Evolutionary conservation across 1,284 basidiomycete species (phyloP).

Genomic region (Tetrapyrgos nigripes): DNA sequence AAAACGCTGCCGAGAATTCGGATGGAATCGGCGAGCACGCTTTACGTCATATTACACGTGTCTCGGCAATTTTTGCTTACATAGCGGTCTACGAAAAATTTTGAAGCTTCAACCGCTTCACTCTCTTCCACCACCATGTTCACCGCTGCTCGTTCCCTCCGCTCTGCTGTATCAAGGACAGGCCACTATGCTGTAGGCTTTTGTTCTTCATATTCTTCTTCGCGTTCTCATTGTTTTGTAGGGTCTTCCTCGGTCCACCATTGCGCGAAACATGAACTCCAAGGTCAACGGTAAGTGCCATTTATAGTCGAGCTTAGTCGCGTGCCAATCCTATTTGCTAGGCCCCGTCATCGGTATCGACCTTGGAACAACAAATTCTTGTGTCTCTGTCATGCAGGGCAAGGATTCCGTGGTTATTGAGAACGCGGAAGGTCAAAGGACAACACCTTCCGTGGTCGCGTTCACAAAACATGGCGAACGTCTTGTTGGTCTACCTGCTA

Average conservation of each 20-base stretch:
- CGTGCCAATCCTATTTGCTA: constrained; percentile 27
- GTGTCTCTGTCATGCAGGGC: constrained; percentile 96
- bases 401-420: constrained; percentile 95
- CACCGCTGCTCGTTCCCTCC: constrained; percentile 66
- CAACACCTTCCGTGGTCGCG: constrained; percentile 97
- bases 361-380: constrained; percentile 90
- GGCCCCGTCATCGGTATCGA: constrained; percentile 88
- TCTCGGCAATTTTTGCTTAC: constrained; percentile 7
- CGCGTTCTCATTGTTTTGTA: constrained; percentile 32
- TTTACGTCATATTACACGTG: too few species aligned
- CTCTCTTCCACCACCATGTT: constrained; percentile 65
- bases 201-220: background rate
- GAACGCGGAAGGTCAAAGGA: constrained; percentile 97
- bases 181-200: constrained; percentile 71
- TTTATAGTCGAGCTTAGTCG: background rate
- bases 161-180: constrained; percentile 61
- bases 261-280: constrained; percentile 84
- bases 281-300: constrained; percentile 72
- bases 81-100: constrained; percentile 11
- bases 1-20: background rate
- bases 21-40: too few species aligned
- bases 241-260: constrained; percentile 71
- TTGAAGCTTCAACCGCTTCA: constrained; percentile 27
- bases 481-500: constrained; percentile 94
- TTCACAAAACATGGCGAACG: constrained; percentile 97